Base-by-base conservation (phyloP, 2,329 filamentous ascomycete genomes). In the Cytospora chrysosperma region DNA sequence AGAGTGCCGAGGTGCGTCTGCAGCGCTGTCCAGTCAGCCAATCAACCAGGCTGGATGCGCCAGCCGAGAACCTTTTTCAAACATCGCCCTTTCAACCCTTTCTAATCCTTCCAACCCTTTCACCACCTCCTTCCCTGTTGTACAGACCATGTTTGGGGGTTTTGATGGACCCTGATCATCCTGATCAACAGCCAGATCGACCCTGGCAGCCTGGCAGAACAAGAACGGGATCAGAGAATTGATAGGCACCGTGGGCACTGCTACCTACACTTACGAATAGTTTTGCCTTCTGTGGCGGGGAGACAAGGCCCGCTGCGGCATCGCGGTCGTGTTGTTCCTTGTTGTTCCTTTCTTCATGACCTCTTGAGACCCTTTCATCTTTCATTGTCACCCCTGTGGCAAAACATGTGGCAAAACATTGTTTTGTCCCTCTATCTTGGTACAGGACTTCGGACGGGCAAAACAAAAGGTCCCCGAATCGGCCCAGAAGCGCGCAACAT, bases 1-100 rank as follows among this genome's bases (percentile, higher is more conserved):
- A 26, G 51, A 27, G 37, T 60, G 58, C 37, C 47, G 57, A 43
- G 28, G 19, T 13, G 24, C 32, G 24, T 27, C n/a, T n/a, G n/a
- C n/a, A n/a, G n/a, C n/a, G n/a, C n/a, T n/a, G n/a, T 15, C n/a
- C 7, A 43, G 15, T n/a, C 51, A 13, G 6, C 59, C 59, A 61
- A 55, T 55, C 59, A 61, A 26, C 21, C 21, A 17, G 53, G 49
- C 17, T 30, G 43, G 30, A 40, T 13, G 47, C n/a, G 15, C 54
- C 56, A 61, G 61, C 64, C 64, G 61, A 37, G 37, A 52, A 58
- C 61, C 49, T 65, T 64, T 58, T 28, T 47, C 64, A 65, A 63
- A 65, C 64, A 58, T 59, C 28, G 37, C 27, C 37, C 17, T 27
- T n/a, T n/a, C n/a, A n/a, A n/a, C n/a, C n/a, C n/a, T n/a, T n/a